Percentiles rank a stretch among this genome's conserved stretches.
phyloP scores from a whole-genome alignment of 352 stramenopile species.

The Pythium rishiriense region DNA sequence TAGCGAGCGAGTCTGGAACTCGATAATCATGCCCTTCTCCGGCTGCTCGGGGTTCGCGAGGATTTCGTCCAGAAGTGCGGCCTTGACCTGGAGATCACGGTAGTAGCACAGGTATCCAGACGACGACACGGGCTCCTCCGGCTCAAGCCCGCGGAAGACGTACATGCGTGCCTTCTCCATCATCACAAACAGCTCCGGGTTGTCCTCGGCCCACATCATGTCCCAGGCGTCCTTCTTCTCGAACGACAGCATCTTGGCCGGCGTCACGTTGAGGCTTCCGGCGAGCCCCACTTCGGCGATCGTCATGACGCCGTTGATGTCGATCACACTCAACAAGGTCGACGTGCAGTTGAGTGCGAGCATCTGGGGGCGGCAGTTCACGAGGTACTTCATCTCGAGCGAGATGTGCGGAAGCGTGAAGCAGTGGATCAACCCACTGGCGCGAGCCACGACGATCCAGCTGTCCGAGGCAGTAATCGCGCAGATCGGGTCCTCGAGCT shows the following conservation, averaged over 20 bases:
- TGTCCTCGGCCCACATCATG: slow-evolving; percentile 91
- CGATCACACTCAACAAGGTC: slow-evolving; percentile 87
- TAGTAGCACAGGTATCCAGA: slow-evolving; percentile 90
- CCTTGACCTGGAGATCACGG: slow-evolving; percentile 86
- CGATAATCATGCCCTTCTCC: slow-evolving; percentile 78
- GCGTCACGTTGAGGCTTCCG: slow-evolving; percentile 58
- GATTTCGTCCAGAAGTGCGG: slow-evolving; percentile 84
- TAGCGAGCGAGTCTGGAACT: slow-evolving; percentile 88
- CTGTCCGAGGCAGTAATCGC: slow-evolving; percentile 84
- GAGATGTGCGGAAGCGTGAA: slow-evolving; percentile 93
- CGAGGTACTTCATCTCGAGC: slow-evolving; percentile 90
- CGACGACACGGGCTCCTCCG: slow-evolving; percentile 89
- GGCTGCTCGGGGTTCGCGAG: slow-evolving; percentile 78
- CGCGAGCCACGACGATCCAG: slow-evolving; percentile 81
- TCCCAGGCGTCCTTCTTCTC: slow-evolving; percentile 92
- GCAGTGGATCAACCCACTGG: slow-evolving; percentile 83
- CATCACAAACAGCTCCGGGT: slow-evolving; percentile 91
- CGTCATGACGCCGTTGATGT: slow-evolving; percentile 86
- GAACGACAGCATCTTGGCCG: slow-evolving; percentile 75
- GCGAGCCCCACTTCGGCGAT: slow-evolving; percentile 81
- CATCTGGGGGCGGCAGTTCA: slow-evolving; percentile 76
- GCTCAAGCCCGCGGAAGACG: slow-evolving; percentile 79
- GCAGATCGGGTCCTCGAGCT: slow-evolving; percentile 85
- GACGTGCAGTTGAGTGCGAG: slow-evolving; percentile 90
- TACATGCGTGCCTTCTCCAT: slow-evolving; percentile 94